Evolutionary conservation across 331 rosid genomes (phyloP), one percentile per base, ranked within the genome.

Genomic region (Quercus lobata): DNA sequence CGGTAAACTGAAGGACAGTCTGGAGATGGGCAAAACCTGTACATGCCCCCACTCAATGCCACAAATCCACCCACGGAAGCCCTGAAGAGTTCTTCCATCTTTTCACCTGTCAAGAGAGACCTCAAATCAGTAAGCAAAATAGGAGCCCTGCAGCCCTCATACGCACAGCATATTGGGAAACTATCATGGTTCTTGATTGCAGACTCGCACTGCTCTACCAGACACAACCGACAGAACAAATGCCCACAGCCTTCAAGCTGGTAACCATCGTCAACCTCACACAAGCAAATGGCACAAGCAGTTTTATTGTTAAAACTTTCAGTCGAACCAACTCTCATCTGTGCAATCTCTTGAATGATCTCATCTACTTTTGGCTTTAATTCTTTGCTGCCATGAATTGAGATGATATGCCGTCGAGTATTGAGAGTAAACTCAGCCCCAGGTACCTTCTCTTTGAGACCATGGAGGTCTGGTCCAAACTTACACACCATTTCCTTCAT

Each of bases 21-120:
- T 0, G 99, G 99, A 57, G 98, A 88, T 0, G 98, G 99, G 78
- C 99, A 96, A 78, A 96, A 96, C 84, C 93, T 86, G 79, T 83
- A 89, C 35, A 74, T 62, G 53, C 97, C 95, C 9, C 84, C 86
- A 49, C 97, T 90, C 1, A 83, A 79, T 4, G 87, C 76, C 58
- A 96, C 94, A 79, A 88, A 93, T 37, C 97, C 91, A 24, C 92
- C 92, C 87, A 96, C 19, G n/a, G 99, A 88, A 3, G 98, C 94
- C 81, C 97, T 82, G 81, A 93, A 93, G 57, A 96, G 92, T 75
- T 93, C 99, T 79, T 93, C 99, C 73, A 96, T 74, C 90, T 93
- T 91, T 34, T 86, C 98, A 54, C 24, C 54, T 0, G 86, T 63
- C 70, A 93, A 57, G 73, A 96, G 91, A 63, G 83, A 71, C 81